Evolutionary conservation across 805 yeast genomes (phyloP).

Genomic region (Yamadazyma sp.): DNA sequence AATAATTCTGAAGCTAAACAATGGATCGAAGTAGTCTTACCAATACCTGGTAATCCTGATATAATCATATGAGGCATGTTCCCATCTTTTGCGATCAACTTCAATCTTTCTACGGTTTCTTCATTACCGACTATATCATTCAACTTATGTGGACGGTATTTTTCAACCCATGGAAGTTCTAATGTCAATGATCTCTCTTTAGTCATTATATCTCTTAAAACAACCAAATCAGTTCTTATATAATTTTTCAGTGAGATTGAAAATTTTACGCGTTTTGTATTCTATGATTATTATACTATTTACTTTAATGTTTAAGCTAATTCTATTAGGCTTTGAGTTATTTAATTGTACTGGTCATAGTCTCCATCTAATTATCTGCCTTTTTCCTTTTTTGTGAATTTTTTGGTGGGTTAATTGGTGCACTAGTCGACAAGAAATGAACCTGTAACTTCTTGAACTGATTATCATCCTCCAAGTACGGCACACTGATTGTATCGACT

Average conservation of each 20-base stretch:
- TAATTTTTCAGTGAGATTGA: too few relatives aligned
- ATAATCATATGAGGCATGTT: constrained; percentile 96
- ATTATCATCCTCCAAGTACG: constrained; percentile 39
- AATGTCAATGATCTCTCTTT: constrained; percentile 13
- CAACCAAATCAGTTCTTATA: too few relatives aligned
- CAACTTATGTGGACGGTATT: constrained; percentile 78
- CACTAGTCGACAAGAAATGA: constrained; percentile 44
- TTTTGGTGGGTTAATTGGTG: constrained; percentile 36
- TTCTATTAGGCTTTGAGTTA: too few relatives aligned
- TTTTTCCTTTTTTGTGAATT: too few relatives aligned
- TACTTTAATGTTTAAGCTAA: too few relatives aligned
- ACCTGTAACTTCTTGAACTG: constrained; percentile 35
- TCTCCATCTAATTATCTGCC: too few relatives aligned
- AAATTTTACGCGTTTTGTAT: constrained; percentile 1
- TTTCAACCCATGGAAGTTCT: constrained; percentile 72
- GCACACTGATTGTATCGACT: constrained; percentile 38
- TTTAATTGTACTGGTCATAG: too few relatives aligned
- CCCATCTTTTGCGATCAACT: constrained; percentile 85
- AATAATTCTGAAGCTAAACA: constrained; percentile 84
- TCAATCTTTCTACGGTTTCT: constrained; percentile 81
- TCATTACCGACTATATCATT: constrained; percentile 91
- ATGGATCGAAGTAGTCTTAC: constrained; percentile 91
- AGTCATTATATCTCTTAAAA: constrained; percentile 11
- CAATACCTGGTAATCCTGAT: constrained; percentile 96
- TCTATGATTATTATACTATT: too few relatives aligned